Base-by-base conservation (phyloP, 306 rosid species). In the Benincasa hispida region DNA sequence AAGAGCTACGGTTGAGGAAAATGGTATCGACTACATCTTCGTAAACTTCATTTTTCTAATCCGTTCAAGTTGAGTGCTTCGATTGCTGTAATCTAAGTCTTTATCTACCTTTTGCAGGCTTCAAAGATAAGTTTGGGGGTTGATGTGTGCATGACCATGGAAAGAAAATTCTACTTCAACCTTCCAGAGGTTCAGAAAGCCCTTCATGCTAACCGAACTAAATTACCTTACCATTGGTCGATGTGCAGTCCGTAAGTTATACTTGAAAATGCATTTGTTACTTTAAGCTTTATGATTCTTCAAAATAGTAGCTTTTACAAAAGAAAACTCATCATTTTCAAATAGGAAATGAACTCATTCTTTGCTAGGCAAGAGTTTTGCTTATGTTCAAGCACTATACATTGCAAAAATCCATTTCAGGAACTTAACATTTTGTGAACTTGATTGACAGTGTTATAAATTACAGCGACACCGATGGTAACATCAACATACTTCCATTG, bases 131-230 rank as follows among this genome's bases (percentile, higher is more conserved):
- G 92, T 67, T 12, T 85, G 34, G 92, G 97, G 13, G 87, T 93
- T 68, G 97, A 93, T 85, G 97, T 93, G 8, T 93, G 98, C 77
- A 90, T 88, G 87, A 82, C 25, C n/a, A 39, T 8, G 39, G 97
- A 93, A 87, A 87, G 90, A 34, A 54, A 41, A 19, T 82, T 84
- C 53, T 93, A 93, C 80, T 81, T 93, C 51, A 90, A 91, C 72
- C 92, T 86, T 60, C 98, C 94, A 3, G 94, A 93, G 76, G 98
- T 93, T 88, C 98, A 93, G 79, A 85, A 85, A 30, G 98, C 94
- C 48, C 96, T 93, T 54, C 97, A 93, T 75, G 98, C 98, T 48
- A 93, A 93, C 77, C 92, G 97, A n/a, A 93, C 98, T 15, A 90
- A 80, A 72, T 82, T 93, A 25, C 92, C 90, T 4, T 87, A 93